Evolutionary conservation across 257 asterid genomes (phyloP), one percentile per base, ranked within the genome.

Genomic region (Misopates orontium): DNA sequence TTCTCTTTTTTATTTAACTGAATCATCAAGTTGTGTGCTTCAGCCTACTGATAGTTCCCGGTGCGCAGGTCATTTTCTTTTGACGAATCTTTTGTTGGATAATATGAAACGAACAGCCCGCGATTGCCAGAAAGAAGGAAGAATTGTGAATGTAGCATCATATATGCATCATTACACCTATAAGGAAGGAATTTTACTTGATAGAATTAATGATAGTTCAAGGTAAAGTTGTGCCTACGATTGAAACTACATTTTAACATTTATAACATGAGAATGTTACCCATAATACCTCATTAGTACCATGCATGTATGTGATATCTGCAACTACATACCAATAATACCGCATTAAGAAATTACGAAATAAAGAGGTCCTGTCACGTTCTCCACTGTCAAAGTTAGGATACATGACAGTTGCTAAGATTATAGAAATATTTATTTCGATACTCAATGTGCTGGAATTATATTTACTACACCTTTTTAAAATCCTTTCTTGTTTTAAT

Each of bases 131-230:
- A 73, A 20, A 56, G 88, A 86, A 78, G 86, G 94, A 42, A 82
- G 86, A 67, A 84, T 86, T 32, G 75, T 86, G 24, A 82, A 59
- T 58, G 73, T 86, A 70, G 73, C 95, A 49, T 86, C 95, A 10
- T 41, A 64, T 39, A 79, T 69, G 31, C 86, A 84, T 63, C 66
- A 53, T n/a, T 60, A 71, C 13, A 69, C 71, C 15, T 62, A 64
- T 31, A 10, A 55, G 36, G 78, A 82, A 71, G 88, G 88, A 45
- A 79, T 82, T 59, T 58, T 62, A 36, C 82, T 84, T 32, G 85
- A 82, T 23, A 76, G 78, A 72, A 81, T 84, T 68, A 82, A 76
- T 60, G 84, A 78, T 40, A 64, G 71, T 62, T 49, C 71, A 36
- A 73, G 84, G 89, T 70, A 61, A 4, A 15, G 61, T 28, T 48